Evolutionary conservation across 2,329 filamentous ascomycete genomes (phyloP), one percentile per base, ranked within the genome.

Genomic region (Ophiocordyceps camponoti-floridani): DNA sequence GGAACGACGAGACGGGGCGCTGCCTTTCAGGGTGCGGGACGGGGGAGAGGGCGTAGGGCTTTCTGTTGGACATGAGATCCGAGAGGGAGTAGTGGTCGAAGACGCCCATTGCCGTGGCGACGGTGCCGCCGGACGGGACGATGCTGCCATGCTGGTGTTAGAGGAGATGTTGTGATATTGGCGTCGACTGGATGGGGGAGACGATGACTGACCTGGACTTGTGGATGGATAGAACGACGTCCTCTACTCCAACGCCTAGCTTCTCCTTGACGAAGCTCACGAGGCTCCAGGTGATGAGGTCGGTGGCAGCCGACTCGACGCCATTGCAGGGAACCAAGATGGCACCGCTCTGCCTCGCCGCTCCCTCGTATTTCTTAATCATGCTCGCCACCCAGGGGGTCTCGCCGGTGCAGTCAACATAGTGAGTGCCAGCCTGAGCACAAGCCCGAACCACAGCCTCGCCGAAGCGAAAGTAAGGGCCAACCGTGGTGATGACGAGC

Each of bases 321-420:
- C 72, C 78, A 49, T 65, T 65, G 56, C 82, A 74, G 11, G 77
- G 74, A 43, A 82, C 65, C 61, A 81, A 65, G 52, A 75, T 66
- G 28, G 73, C 72, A 13, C 76, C 76, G 18, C 61, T 71, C 30
- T 59, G 54, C 54, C 71, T 67, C 18, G 77, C 77, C 4, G 57
- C 55, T 2, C 56, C 53, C 45, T 75, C 70, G 53, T 80, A 77
- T 52, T 73, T 75, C 45, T 64, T 62, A 48, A 77, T 73, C 76
- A 81, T 81, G 26, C 61, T 58, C n/a, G 62, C 55, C 16, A 75
- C 69, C 62, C 69, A 80, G 2, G 72, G 67, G 11, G 68, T 61
- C 56, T 81, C 77, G 44, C 77, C 77, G 0, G 75, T 80, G 41
- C 71, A 70, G 54, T 80, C 77, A 35, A 80, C 55, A 51, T 81